These are phyloP conservation scores for Cytospora piceicola DNA, from an alignment of 2,329 filamentous ascomycete genomes.

Conservation along the genomic window DNA sequence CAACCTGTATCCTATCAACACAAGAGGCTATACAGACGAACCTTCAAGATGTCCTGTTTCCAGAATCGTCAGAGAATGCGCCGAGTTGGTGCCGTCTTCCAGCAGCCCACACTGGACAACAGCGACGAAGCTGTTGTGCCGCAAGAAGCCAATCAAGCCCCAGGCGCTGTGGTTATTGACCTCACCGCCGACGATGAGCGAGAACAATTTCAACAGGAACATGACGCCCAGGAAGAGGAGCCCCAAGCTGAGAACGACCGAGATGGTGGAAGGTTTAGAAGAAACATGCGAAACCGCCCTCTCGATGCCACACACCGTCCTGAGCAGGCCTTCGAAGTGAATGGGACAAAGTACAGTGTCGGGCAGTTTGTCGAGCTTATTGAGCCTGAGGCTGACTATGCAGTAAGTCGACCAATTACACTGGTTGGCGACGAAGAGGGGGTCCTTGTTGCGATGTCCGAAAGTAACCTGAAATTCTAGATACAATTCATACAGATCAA, in stretches of 20 bases:
- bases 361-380: slow-evolving; percentile 9
- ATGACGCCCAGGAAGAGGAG: no score
- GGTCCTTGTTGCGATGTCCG: no score
- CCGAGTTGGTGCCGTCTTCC: no score
- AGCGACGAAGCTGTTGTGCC: no score
- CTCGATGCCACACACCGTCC: not conserved
- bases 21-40: no score
- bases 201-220: not conserved
- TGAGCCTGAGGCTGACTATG: not conserved
- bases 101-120: no score
- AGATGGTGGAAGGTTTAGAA: not conserved
- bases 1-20: no score
- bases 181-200: not conserved
- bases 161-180: not conserved
- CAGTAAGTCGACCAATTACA: not conserved
- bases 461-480: not conserved
- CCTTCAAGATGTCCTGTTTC: no score
- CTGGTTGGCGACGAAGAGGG: not conserved
- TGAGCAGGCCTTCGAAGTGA: not conserved
- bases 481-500: slow-evolving; percentile 42
- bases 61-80: no score
- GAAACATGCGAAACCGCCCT: not conserved
- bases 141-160: no score
- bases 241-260: not conserved
- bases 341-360: not conserved